Evolutionary conservation across 208 protist species (phyloP), one percentile per base, ranked within the genome.

Genomic region (Leishmania major): DNA sequence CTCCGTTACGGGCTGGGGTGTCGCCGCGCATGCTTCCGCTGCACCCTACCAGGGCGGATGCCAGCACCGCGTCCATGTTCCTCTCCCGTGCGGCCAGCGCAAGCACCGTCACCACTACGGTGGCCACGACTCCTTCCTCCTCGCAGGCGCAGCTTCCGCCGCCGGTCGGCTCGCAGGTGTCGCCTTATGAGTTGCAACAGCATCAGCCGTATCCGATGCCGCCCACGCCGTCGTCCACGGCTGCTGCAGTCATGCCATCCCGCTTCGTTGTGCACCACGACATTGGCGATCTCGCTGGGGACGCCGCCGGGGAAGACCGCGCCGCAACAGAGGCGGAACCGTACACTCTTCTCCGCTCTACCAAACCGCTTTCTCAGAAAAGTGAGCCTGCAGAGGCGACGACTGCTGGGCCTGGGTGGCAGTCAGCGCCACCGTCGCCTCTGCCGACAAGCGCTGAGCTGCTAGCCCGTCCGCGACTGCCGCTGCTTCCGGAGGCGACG

Each of bases 1-100:
- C 91, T 7, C 85, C 88, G 22, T 75, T 94, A 72, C 85, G 89
- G 0, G 89, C 91, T 2, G 91, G 85, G 4, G 91, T 94, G 43
- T 92, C 91, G 22, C 87, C 89, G 7, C 89, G 87, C 55, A 88
- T 85, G 80, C n/a, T 82, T 40, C 73, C 84, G 11, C 85, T 87
- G 43, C 88, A 89, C 72, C 80, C 85, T n/a, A 84, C 85, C 4
- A 86, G 88, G 11, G 70, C 71, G 35, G 81, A 67, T 57, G 51
- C 43, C 37, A 43, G 71, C 37, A 35, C 13, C 13, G 77, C 78
- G 0, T 79, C 78, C 1, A 31, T 80, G 15, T 22, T 49, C 0
- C 25, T 75, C 37, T 80, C 73, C 28, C 78, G 74, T 35, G 82
- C 77, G 28, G 35, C 60, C 17, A 86, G 83, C 75, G 53, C 43